phyloP scores from a whole-genome alignment of 306 rosid genomes.

The Rosa rugosa region DNA sequence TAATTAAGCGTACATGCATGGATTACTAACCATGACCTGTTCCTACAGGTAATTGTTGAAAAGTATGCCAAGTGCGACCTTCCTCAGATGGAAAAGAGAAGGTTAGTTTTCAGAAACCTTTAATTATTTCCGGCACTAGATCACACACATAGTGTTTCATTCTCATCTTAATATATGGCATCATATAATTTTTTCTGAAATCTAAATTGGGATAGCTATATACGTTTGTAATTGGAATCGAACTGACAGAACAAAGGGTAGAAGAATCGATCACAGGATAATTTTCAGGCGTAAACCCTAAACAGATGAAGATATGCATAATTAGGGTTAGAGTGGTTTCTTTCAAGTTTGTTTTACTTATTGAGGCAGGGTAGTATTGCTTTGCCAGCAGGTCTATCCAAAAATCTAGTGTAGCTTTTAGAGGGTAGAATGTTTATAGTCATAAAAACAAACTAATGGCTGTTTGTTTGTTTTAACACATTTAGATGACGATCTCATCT shows the following conservation, averaged over 20 bases:
- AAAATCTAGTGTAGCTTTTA: background rate
- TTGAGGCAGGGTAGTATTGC: background rate
- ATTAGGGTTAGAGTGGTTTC: background rate
- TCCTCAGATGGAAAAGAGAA: constrained; percentile 79
- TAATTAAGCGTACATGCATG: background rate
- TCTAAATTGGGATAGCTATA: too few species aligned
- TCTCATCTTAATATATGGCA: background rate
- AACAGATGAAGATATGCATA: too few species aligned
- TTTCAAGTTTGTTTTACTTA: too few species aligned
- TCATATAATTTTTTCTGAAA: background rate
- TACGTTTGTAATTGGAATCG: too few species aligned
- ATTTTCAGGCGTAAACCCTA: too few species aligned
- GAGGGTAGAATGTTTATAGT: background rate
- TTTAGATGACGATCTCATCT: background rate
- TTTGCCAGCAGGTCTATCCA: background rate
- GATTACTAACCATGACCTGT: background rate
- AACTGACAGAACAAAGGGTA: too few species aligned
- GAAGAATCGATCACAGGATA: too few species aligned
- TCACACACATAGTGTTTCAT: background rate
- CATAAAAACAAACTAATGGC: background rate
- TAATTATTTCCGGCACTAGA: background rate
- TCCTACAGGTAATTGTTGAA: constrained; percentile 47
- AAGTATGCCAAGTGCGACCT: constrained; percentile 55
- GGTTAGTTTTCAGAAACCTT: constrained; percentile 37
- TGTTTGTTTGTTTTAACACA: background rate